Evolutionary conservation across 1,139 yeast genomes (phyloP).

Genomic region (Kurtzmaniella quercitrusa): DNA sequence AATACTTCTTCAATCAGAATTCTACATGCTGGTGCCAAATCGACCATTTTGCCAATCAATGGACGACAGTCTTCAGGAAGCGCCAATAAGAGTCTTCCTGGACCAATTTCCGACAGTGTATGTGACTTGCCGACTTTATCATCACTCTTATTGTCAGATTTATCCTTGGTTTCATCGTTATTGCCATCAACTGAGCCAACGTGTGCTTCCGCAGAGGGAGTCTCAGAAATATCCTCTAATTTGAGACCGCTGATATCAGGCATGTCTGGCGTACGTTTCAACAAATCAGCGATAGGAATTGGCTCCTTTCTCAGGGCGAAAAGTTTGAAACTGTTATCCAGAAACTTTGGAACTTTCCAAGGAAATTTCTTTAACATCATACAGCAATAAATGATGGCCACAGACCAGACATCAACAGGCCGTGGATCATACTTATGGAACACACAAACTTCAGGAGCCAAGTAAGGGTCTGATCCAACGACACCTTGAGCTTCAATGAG

Average conservation of each 20-base stretch:
- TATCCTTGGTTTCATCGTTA: conserved; percentile 10
- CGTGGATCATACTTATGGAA: conserved; percentile 82
- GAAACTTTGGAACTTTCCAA: conserved; percentile 91
- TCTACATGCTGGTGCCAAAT: conserved; percentile 80
- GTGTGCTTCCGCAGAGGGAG: conserved; percentile 9
- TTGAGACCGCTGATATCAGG: conserved; percentile 8
- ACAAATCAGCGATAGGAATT: conserved; percentile 35
- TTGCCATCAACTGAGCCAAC: conserved; percentile 8
- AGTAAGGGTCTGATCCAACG: conserved; percentile 91
- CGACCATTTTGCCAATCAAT: conserved; percentile 70
- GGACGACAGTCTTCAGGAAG: conserved; percentile 66
- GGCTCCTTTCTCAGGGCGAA: conserved; percentile 51
- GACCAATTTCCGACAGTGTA: conserved; percentile 62
- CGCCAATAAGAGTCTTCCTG: conserved; percentile 64
- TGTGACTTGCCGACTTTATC: conserved; percentile 34
- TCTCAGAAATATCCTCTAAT: conserved; percentile 33
- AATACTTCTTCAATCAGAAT: conserved; percentile 82
- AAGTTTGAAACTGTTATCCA: conserved; percentile 77
- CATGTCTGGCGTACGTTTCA: conserved; percentile 35
- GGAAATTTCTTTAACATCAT: conserved; percentile 94
- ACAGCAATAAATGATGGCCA: conserved; percentile 89
- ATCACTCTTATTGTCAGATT: conserved; percentile 11
- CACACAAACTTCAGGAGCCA: conserved; percentile 92
- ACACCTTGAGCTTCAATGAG: conserved; percentile 83
- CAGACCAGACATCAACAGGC: conserved; percentile 94